A percentile compares a stretch with the other conserved stretches of the same genome.
These are phyloP conservation scores for Byssochlamys sp. DNA, from an alignment of 2,329 filamentous ascomycete species.

Conservation along the genomic window DNA sequence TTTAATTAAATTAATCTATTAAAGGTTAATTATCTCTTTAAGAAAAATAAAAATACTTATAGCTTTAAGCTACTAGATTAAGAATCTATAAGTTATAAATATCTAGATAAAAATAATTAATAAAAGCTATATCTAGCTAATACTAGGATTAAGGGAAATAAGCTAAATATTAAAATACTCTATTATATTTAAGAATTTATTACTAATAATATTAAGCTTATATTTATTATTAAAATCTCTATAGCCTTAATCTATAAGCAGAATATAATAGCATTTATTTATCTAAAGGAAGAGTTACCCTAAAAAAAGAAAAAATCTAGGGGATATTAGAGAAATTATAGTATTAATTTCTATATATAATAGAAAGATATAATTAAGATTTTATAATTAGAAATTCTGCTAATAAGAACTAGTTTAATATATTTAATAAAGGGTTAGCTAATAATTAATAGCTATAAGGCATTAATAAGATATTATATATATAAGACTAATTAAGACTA, in stretches of 20 bases:
- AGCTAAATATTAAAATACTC: conserved; percentile 57
- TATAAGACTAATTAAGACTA: too few relatives aligned
- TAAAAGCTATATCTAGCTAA: conserved; percentile 47
- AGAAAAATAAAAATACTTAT: conserved; percentile 58
- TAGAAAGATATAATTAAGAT: too few relatives aligned
- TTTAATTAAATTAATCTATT: conserved; percentile 51
- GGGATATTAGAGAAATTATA: too few relatives aligned
- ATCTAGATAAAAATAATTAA: conserved; percentile 36
- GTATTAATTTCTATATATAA: too few relatives aligned
- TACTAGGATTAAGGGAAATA: conserved; percentile 41
- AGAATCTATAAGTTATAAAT: conserved; percentile 41
- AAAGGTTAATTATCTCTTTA: conserved; percentile 52
- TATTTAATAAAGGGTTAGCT: too few relatives aligned
- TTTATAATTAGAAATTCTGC: too few relatives aligned
- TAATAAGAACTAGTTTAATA: too few relatives aligned
- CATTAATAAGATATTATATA: too few relatives aligned
- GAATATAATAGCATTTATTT: conserved; percentile 40
- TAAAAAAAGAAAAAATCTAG: conserved; percentile 5
- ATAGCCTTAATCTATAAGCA: conserved; percentile 38
- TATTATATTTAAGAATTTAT: conserved; percentile 55
- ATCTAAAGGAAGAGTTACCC: conserved; percentile 45
- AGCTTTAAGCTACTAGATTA: conserved; percentile 54
- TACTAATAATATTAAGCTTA: conserved; percentile 50
- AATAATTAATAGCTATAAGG: too few relatives aligned
- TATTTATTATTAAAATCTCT: conserved; percentile 43